Base-by-base conservation (phyloP, 306 rosid species). In the Quercus engelmannii region DNA sequence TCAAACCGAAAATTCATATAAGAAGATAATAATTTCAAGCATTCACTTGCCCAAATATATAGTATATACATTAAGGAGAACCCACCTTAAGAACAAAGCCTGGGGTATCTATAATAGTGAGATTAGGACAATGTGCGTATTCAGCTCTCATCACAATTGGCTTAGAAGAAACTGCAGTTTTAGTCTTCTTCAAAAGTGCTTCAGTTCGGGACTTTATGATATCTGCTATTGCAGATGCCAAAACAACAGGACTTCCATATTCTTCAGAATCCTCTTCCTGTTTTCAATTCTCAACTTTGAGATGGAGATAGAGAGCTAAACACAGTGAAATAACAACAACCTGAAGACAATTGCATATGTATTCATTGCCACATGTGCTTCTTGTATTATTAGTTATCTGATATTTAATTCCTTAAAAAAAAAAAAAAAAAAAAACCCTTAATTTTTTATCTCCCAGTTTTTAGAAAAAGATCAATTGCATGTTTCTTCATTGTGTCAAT, bases 221-320 rank as follows among this genome's bases (percentile, higher is more conserved):
- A 80, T 94, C 99, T 0, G 99, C 99, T 78, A 94, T 88, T 1
- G 92, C 86, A 52, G 97, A 89, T 69, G 95, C 92, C 83, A 82
- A 83, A 80, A 91, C 85, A 20, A 94, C 88, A 5, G 95, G 90
- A 76, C 88, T 89, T 68, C 97, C 99, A 74, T 94, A 94, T 75
- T 92, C 97, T 72, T 94, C 99, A 43, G 97, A 89, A 85, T 94
- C 97, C 83, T 94, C 99, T 68, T 92, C 99, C 97, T 94, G 92
- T 72, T 73, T 80, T 76, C 78, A 81, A 75, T 3, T 54, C 68
- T 33, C 63, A 31, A 77, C 12, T 49, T 41, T 78, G 46, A 73
- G 28, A 51, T 28, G 4, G 14, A 20, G 55, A 13, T 1, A 55
- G 30, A 1, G 4, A 55, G 19, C 41, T 35, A 56, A 17, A 35